Percentiles rank a stretch among this genome's conserved stretches.
phyloP scores from a whole-genome alignment of 352 stramenopile species.

The Phytophthora pinifolia region DNA sequence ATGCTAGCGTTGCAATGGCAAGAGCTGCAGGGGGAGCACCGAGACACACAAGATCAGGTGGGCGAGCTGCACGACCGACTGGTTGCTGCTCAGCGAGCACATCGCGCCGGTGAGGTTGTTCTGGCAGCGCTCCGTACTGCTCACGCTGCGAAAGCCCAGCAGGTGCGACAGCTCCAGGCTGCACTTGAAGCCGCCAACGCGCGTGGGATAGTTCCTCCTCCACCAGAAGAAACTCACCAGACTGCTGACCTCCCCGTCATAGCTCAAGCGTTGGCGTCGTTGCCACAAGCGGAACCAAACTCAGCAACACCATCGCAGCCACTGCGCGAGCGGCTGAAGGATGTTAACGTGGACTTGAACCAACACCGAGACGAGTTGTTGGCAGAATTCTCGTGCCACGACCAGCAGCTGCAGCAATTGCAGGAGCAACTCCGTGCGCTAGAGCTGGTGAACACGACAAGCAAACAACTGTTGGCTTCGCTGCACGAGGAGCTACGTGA shows the following conservation, averaged over 20 bases:
- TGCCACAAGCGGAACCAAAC: constrained; percentile 1
- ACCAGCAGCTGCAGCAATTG: constrained; percentile 39
- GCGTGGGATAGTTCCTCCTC: background rate
- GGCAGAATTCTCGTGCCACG: constrained; percentile 43
- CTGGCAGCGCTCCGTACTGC: constrained; percentile 22
- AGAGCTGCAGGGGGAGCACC: constrained; percentile 54
- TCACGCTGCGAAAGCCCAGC: constrained; percentile 26
- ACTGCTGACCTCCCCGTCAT: background rate
- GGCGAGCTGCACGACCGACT: constrained; percentile 62
- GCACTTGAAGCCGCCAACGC: constrained; percentile 16
- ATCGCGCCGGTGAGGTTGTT: constrained; percentile 29
- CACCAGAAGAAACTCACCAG: background rate
- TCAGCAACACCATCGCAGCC: background rate
- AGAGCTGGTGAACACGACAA: constrained; percentile 31
- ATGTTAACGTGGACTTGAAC: constrained; percentile 18
- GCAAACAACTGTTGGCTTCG: constrained; percentile 27
- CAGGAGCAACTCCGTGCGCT: constrained; percentile 40
- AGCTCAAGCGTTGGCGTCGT: background rate
- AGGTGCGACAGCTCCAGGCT: constrained; percentile 31
- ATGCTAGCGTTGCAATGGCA: constrained; percentile 37
- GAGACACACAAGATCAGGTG: constrained; percentile 44
- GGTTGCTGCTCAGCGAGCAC: constrained; percentile 41
- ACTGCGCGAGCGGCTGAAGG: constrained; percentile 14
- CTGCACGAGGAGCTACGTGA: constrained; percentile 35
- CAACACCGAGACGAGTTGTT: constrained; percentile 34